Percentiles rank a stretch among this genome's conserved stretches.
Evolutionary conservation across 257 asterid species (phyloP).

Genomic region (Solanum corneliomulleri): DNA sequence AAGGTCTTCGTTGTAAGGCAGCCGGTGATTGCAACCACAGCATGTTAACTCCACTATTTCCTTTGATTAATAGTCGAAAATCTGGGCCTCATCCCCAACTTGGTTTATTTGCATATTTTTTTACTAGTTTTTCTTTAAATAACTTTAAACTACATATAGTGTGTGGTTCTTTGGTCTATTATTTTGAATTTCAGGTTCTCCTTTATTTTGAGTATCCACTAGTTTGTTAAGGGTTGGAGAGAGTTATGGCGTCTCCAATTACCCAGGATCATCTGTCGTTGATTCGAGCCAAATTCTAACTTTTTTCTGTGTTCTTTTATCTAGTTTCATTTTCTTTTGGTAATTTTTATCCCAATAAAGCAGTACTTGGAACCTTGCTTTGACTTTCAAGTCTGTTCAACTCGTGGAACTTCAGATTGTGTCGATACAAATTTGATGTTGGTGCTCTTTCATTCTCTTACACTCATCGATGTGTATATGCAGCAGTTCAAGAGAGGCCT

Average conservation of each 20-base stretch:
- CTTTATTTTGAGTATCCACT: neutral
- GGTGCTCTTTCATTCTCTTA: neutral
- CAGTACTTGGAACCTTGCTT: neutral
- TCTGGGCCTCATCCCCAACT: neutral
- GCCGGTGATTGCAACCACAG: neutral
- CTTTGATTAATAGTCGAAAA: neutral
- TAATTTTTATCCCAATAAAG: neutral
- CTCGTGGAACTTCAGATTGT: neutral
- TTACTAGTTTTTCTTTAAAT: neutral
- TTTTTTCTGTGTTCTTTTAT: neutral
- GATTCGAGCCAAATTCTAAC: neutral
- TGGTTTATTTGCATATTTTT: neutral
- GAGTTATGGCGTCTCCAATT: neutral
- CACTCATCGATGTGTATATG: neutral
- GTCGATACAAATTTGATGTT: neutral
- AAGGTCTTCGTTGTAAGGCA: neutral
- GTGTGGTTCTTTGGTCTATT: neutral
- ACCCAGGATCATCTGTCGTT: neutral
- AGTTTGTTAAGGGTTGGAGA: neutral
- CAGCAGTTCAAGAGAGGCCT: neutral
- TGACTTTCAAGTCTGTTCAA: neutral
- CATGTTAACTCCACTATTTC: neutral
- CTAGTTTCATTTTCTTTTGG: neutral
- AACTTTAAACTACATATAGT: neutral
- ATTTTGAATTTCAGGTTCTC: neutral